Conservation (phyloP, 2,329 filamentous ascomycete species). For the Lecanicillium sp. region DNA sequence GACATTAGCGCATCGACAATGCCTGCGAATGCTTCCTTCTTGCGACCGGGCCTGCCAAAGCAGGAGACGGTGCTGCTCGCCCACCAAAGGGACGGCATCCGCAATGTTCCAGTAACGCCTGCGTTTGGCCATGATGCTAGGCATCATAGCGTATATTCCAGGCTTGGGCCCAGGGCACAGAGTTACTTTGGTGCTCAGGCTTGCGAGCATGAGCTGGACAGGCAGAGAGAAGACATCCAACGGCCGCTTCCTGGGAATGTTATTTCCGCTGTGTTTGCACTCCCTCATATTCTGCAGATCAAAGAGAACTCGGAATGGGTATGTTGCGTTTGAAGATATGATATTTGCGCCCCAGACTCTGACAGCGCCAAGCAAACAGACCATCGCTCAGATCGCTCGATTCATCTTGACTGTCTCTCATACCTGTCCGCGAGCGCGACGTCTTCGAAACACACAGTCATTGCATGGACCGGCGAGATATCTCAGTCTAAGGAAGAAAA, state of each 20-base stretch:
- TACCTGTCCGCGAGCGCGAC: constrained; percentile 78
- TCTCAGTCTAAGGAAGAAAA: no score
- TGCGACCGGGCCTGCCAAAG: neutral
- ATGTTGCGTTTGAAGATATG: constrained; percentile 21
- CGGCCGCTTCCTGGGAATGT: constrained; percentile 50
- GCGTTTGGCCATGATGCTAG: neutral
- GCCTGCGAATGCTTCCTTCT: neutral
- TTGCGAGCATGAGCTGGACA: neutral
- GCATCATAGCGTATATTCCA: neutral
- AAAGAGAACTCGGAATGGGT: constrained; percentile 56
- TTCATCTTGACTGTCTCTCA: constrained; percentile 83
- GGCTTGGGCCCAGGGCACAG: neutral
- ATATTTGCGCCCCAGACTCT: neutral
- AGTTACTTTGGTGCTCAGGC: constrained; percentile 5
- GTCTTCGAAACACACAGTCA: constrained; percentile 83
- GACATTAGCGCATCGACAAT: neutral
- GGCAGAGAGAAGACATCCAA: no score
- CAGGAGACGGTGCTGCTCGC: neutral
- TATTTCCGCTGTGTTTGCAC: constrained; percentile 60
- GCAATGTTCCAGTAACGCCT: constrained; percentile 8
- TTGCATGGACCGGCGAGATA: constrained; percentile 95
- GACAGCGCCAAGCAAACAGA: neutral
- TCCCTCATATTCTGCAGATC: constrained; percentile 54
- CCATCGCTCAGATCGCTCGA: constrained; percentile 54
- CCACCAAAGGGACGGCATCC: neutral